phyloP scores from a whole-genome alignment of 2,329 filamentous ascomycete species.

The Madurella fahalii region DNA sequence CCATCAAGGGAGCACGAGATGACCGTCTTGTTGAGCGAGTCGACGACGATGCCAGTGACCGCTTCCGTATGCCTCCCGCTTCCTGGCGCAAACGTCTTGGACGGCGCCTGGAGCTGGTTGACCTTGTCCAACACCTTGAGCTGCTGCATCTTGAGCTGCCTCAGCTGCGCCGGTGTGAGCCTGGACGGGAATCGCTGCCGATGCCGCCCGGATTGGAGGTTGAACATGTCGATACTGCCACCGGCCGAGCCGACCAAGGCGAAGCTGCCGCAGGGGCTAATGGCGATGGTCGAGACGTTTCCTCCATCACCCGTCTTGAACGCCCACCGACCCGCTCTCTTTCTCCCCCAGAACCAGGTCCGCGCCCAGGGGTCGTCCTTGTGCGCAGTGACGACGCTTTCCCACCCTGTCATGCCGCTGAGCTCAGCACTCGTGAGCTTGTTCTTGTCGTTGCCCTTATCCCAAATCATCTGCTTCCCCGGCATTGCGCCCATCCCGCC shows the following conservation, averaged over 20 bases:
- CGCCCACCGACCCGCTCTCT: conserved; percentile 87
- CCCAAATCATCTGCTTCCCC: conserved; percentile 77
- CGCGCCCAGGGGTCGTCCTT: conserved; percentile 77
- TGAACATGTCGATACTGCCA: conserved; percentile 91
- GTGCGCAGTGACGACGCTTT: conserved; percentile 92
- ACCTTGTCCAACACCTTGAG: conserved; percentile 56
- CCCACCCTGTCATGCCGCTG: conserved; percentile 84
- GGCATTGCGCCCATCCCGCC: conserved; percentile 85
- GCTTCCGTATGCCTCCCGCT: conserved; percentile 74
- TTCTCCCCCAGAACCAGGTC: conserved; percentile 98
- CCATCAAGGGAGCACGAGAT: conserved; percentile 88
- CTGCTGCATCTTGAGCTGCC: conserved; percentile 66
- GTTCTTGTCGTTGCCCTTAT: conserved; percentile 64
- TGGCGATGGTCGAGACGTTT: conserved; percentile 80
- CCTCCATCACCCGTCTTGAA: conserved; percentile 80
- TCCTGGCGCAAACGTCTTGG: conserved; percentile 43
- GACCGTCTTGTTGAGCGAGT: conserved; percentile 81
- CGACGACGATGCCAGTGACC: conserved; percentile 81
- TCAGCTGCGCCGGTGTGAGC: conserved; percentile 72
- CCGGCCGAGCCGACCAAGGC: conserved; percentile 80
- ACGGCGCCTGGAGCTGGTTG: conserved; percentile 48
- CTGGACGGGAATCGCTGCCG: conserved; percentile 82
- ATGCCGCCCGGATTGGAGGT: conserved; percentile 87
- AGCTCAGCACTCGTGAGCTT: conserved; percentile 64
- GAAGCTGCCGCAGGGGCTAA: conserved; percentile 92